phyloP scores from a whole-genome alignment of 2,329 filamentous ascomycete genomes.

The Incumbomyces lentus region DNA sequence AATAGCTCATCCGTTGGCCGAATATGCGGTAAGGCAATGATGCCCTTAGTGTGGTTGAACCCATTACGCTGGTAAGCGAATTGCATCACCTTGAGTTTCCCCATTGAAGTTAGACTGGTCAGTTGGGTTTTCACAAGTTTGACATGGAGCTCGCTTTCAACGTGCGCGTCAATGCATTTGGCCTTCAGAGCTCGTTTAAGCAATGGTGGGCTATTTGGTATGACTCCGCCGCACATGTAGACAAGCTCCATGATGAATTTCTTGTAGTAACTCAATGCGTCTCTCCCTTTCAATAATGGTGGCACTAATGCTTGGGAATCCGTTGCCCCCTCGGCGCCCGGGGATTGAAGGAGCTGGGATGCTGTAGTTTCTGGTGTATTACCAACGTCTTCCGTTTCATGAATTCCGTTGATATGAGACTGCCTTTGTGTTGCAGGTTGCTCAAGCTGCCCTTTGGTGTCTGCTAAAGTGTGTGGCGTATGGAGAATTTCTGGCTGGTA shows the following conservation, averaged over 20 bases:
- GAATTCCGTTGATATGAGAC: no score
- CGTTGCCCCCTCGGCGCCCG: neutral
- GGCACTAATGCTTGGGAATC: neutral
- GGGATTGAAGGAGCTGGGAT: neutral
- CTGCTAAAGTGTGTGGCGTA: no score
- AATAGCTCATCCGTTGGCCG: slow-evolving; percentile 35
- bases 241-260: slow-evolving; percentile 47
- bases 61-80: slow-evolving; percentile 40
- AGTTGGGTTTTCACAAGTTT: slow-evolving; percentile 43
- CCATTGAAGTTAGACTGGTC: slow-evolving; percentile 39
- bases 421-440: no score
- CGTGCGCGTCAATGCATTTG: slow-evolving; percentile 38
- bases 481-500: no score
- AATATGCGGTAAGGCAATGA: slow-evolving; percentile 40
- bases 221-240: slow-evolving; percentile 44
- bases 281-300: slow-evolving; percentile 6
- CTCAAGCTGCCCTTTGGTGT: no score
- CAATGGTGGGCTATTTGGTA: slow-evolving; percentile 41
- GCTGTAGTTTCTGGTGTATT: neutral
- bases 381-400: neutral
- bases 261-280: slow-evolving; percentile 19
- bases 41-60: slow-evolving; percentile 38
- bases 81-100: slow-evolving; percentile 42
- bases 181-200: slow-evolving; percentile 14
- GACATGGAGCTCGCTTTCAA: slow-evolving; percentile 39